Percentiles rank a stretch among this genome's conserved stretches.
These are phyloP conservation scores for Sarcomyxa edulis DNA, from an alignment of 768 basidiomycete genomes.

Conservation along the genomic window DNA sequence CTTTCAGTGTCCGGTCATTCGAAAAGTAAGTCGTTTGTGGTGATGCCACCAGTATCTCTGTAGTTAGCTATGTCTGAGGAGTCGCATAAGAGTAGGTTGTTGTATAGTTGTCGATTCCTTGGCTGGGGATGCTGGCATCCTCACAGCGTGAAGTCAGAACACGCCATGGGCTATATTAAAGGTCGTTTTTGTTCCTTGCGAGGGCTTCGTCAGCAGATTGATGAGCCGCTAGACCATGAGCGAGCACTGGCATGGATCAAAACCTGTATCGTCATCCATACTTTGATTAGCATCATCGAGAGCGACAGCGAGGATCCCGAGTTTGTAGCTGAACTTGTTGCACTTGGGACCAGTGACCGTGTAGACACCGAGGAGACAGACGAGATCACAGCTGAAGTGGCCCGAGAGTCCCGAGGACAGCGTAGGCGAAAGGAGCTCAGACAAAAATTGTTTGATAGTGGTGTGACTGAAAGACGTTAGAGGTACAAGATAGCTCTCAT, in stretches of 20 bases:
- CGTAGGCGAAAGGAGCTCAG: not conserved
- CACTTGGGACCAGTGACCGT: no score
- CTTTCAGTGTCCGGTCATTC: no score
- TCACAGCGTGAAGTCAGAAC: conserved; percentile 23
- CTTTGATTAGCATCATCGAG: conserved; percentile 6
- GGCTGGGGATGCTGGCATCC: no score
- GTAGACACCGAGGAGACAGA: no score
- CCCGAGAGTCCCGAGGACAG: not conserved
- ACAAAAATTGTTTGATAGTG: conserved; percentile 10
- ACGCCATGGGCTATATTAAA: conserved; percentile 22
- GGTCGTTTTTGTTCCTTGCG: conserved; percentile 18
- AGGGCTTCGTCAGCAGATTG: conserved; percentile 19
- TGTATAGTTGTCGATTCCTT: no score
- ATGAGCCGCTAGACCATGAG: conserved; percentile 13
- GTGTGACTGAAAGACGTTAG: no score
- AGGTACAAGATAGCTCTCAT: no score
- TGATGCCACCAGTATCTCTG: no score
- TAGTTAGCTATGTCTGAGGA: no score
- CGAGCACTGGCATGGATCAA: conserved; percentile 14
- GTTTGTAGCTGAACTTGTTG: conserved; percentile 3
- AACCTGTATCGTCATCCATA: conserved; percentile 18
- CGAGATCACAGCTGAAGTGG: no score
- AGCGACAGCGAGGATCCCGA: conserved; percentile 3
- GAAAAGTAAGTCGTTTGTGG: no score
- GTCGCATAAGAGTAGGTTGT: no score